phyloP scores from a whole-genome alignment of 2,329 filamentous ascomycete species.

The Trichophyton equinum region DNA sequence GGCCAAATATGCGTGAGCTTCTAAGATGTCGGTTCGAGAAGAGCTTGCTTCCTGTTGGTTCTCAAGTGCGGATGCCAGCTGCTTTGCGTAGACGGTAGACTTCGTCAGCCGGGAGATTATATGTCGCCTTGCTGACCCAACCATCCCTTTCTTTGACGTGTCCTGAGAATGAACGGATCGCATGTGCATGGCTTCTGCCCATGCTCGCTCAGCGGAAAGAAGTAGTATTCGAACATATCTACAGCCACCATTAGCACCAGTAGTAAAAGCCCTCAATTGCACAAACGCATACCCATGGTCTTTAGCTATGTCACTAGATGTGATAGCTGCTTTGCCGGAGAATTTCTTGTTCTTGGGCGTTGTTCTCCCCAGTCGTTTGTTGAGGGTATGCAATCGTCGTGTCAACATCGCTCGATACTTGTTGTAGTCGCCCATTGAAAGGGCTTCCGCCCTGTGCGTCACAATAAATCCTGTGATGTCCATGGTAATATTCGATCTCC shows the following conservation, averaged over 20 bases:
- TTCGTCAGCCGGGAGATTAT: slow-evolving; percentile 80
- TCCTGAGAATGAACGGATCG: slow-evolving; percentile 71
- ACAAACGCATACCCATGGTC: slow-evolving; percentile 56
- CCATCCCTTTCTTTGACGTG: slow-evolving; percentile 57
- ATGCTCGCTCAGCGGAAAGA: slow-evolving; percentile 77
- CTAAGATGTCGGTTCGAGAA: slow-evolving; percentile 58
- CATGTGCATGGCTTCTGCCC: slow-evolving; percentile 92
- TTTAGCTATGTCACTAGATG: slow-evolving; percentile 58
- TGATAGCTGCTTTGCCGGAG: slow-evolving; percentile 55
- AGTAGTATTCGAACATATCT: slow-evolving; percentile 71
- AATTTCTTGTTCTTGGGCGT: slow-evolving; percentile 84
- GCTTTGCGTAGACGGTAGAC: slow-evolving; percentile 56
- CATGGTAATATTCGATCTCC: slow-evolving; percentile 41
- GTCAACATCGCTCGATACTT: slow-evolving; percentile 70
- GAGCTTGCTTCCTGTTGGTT: slow-evolving; percentile 53
- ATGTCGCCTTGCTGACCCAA: slow-evolving; percentile 68
- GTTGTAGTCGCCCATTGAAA: slow-evolving; percentile 78
- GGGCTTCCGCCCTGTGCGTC: slow-evolving; percentile 65
- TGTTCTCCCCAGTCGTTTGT: slow-evolving; percentile 72
- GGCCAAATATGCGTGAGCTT: slow-evolving; percentile 72
- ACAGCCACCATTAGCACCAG: slow-evolving; percentile 11
- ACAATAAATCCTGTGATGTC: slow-evolving; percentile 80
- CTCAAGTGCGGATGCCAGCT: slow-evolving; percentile 54
- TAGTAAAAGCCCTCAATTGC: not conserved
- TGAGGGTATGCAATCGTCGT: slow-evolving; percentile 67